A percentile compares a stretch with the other conserved stretches of the same genome.
Conservation (phyloP, 495 filamentous ascomycete genomes). For the Hypoxylon crocopeplum region DNA sequence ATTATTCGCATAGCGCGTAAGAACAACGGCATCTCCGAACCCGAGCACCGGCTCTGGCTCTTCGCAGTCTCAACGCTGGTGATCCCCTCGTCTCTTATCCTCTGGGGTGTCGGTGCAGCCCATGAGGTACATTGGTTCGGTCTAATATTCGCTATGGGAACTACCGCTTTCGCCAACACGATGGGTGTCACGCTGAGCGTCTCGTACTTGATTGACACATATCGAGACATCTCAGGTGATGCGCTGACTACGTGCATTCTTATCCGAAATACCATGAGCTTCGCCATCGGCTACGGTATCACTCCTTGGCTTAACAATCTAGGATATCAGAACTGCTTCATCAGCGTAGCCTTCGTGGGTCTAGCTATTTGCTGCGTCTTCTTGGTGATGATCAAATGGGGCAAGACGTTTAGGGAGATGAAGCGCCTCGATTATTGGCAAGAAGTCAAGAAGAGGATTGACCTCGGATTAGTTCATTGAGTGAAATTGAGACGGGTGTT, state of each 20-base stretch:
- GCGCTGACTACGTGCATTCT: slow-evolving; percentile 69
- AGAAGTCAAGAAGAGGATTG: slow-evolving; percentile 52
- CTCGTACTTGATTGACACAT: slow-evolving; percentile 69
- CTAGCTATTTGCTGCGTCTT: slow-evolving; percentile 62
- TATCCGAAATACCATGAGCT: slow-evolving; percentile 70
- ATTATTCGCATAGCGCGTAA: slow-evolving; percentile 64
- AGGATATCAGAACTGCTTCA: slow-evolving; percentile 69
- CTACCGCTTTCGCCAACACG: slow-evolving; percentile 63
- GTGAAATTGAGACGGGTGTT: neutral
- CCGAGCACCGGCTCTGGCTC: slow-evolving; percentile 69
- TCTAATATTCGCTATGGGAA: slow-evolving; percentile 66
- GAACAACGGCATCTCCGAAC: slow-evolving; percentile 67
- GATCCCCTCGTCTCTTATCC: slow-evolving; percentile 63
- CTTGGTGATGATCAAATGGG: slow-evolving; percentile 63
- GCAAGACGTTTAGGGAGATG: slow-evolving; percentile 49
- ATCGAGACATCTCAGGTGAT: slow-evolving; percentile 67
- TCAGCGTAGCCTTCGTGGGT: slow-evolving; percentile 66
- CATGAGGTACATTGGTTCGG: slow-evolving; percentile 68
- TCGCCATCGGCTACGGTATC: slow-evolving; percentile 57
- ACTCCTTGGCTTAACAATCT: slow-evolving; percentile 68
- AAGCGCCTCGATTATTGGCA: slow-evolving; percentile 50
- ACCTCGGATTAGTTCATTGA: slow-evolving; percentile 47
- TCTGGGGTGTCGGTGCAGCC: slow-evolving; percentile 75
- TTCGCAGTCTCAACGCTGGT: slow-evolving; percentile 61
- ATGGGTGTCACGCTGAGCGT: slow-evolving; percentile 66